Percentiles rank a stretch among this genome's conserved stretches.
Conservation (phyloP, 2,329 filamentous ascomycete species). For the Microthyrium microscopicum region DNA sequence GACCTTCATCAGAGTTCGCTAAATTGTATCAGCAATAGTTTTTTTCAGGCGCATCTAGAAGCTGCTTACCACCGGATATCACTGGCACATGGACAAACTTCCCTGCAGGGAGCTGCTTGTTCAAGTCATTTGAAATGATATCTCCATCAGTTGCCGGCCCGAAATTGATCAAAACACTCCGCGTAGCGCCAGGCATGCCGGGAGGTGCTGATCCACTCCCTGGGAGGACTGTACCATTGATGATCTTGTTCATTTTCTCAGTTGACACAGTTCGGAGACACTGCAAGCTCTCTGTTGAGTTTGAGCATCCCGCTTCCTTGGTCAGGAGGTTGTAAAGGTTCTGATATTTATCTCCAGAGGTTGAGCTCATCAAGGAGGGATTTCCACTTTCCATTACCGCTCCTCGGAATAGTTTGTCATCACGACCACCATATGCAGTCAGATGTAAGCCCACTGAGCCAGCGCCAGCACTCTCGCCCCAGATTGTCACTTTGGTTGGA, state of each 20-base stretch:
- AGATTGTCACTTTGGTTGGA: conserved; percentile 27
- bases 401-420: conserved; percentile 30
- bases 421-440: conserved; percentile 30
- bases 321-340: conserved; percentile 48
- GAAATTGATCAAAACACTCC: no score
- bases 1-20: conserved; percentile 51
- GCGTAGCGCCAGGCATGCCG: conserved; percentile 34
- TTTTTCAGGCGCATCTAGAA: no score
- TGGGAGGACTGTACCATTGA: conserved; percentile 30
- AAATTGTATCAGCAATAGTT: no score
- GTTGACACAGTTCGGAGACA: conserved; percentile 44
- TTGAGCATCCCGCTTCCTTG: conserved; percentile 38
- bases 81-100: conserved; percentile 48
- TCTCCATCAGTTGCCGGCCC: conserved; percentile 37
- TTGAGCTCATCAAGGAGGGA: no score
- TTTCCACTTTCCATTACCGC: conserved; percentile 30
- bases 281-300: conserved; percentile 14
- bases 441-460: conserved; percentile 28
- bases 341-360: conserved; percentile 26
- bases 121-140: conserved; percentile 35
- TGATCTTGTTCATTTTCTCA: conserved; percentile 36
- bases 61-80: conserved; percentile 43
- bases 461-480: conserved; percentile 28
- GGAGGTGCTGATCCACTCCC: conserved; percentile 26
- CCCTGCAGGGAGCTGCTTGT: conserved; percentile 37